Evolutionary conservation across 768 basidiomycete genomes (phyloP).

Genomic region (Pleurotus cornucopiae): DNA sequence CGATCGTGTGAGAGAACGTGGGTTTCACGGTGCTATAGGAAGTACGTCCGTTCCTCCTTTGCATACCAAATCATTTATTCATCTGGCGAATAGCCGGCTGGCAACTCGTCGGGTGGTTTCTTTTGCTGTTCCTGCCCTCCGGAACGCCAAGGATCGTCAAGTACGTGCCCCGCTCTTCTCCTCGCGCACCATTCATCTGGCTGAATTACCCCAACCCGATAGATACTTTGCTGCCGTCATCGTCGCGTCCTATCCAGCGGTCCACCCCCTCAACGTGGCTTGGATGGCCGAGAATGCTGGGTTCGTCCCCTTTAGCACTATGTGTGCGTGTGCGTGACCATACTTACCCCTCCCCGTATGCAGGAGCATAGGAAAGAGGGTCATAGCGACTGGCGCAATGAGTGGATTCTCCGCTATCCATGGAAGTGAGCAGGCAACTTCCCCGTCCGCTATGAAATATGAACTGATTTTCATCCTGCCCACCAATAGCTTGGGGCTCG

Average conservation of each 20-base stretch:
- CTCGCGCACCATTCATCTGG: too few species aligned
- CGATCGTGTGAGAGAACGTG: constrained; percentile 10
- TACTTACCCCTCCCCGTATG: not conserved
- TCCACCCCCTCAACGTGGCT: constrained; percentile 8
- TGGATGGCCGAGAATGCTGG: constrained; percentile 9
- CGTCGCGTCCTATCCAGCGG: constrained; percentile 4
- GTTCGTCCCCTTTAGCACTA: not conserved
- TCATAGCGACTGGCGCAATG: constrained; percentile 8
- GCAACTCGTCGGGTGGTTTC: constrained; percentile 7
- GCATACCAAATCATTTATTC: too few species aligned
- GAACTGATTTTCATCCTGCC: too few species aligned
- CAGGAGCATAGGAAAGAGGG: constrained; percentile 4
- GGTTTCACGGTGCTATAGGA: not conserved
- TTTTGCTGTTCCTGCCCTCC: constrained; percentile 2
- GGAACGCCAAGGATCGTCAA: not conserved
- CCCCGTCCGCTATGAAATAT: not conserved
- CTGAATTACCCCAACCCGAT: too few species aligned
- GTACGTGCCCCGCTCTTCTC: not conserved
- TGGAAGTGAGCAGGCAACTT: not conserved
- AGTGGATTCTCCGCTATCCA: constrained; percentile 11
- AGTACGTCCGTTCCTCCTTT: not conserved
- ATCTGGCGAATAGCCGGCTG: not conserved
- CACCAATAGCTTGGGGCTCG: constrained; percentile 8
- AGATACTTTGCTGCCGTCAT: constrained; percentile 8
- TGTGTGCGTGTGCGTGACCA: not conserved